Evolutionary conservation across 805 yeast genomes (phyloP).

Genomic region (Candida nonsorbophila): DNA sequence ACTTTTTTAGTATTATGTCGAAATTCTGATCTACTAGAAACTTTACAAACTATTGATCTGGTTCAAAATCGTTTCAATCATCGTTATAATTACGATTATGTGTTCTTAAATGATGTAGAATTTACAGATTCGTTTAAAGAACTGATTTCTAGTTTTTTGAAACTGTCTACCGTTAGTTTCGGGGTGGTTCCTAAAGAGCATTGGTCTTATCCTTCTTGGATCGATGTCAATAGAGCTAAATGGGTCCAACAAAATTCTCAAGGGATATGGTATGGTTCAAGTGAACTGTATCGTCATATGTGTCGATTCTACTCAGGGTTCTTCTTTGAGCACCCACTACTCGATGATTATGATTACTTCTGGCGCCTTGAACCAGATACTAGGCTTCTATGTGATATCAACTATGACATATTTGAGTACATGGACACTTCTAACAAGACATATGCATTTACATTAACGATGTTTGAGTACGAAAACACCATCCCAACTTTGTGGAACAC

Average conservation of each 20-base stretch:
- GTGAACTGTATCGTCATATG: conserved; percentile 69
- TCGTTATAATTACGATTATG: conserved; percentile 69
- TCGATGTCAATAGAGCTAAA: conserved; percentile 35
- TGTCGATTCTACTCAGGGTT: conserved; percentile 47
- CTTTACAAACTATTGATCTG: conserved; percentile 55
- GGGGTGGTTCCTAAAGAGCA: conserved; percentile 58
- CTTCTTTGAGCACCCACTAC: conserved; percentile 55
- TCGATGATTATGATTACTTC: conserved; percentile 59
- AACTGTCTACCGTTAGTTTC: conserved; percentile 53
- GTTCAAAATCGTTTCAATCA: conserved; percentile 65
- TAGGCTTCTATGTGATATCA: conserved; percentile 53
- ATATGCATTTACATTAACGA: conserved; percentile 64
- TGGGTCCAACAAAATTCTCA: conserved; percentile 1
- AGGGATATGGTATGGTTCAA: conserved; percentile 40
- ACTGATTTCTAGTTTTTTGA: conserved; percentile 44
- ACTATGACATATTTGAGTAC: conserved; percentile 56
- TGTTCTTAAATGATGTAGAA: conserved; percentile 65
- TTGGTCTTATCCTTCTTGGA: conserved; percentile 68
- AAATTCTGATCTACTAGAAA: conserved; percentile 54
- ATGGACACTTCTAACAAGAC: conserved; percentile 51
- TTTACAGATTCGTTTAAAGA: conserved; percentile 54
- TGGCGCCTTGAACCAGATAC: conserved; percentile 79
- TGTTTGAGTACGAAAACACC: conserved; percentile 59
- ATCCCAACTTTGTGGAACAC: conserved; percentile 62
- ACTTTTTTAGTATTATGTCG: conserved; percentile 67